Evolutionary conservation across 768 basidiomycete genomes (phyloP), one percentile per base, ranked within the genome.

Genomic region (Lactarius quietus): DNA sequence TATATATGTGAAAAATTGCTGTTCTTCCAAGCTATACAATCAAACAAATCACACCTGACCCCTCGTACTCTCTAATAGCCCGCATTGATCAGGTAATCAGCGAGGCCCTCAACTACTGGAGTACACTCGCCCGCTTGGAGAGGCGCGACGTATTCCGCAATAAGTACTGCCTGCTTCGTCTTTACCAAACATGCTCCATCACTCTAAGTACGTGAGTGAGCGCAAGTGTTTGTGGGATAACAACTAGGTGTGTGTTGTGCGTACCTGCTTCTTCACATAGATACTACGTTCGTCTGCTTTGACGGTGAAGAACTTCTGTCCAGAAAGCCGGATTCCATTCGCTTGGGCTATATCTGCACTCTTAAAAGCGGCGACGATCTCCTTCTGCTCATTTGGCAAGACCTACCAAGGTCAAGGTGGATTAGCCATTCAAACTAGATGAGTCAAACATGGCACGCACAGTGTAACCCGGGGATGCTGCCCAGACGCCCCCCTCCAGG

Each of bases 111-210:
- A 45, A 90, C 90, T 41, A 90, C 68, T 18, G 81, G 72, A 26
- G 85, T 88, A 20, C 83, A 80, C 74, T 95, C 94, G 18, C 78
- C 70, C 2, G 86, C 87, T 73, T 90, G 88, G 45, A 74, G 72
- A 0, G 92, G 92, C 6, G 80, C 78, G 0, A 65, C 65, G 76
- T 96, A 98, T 72, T 88, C 87, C 6, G 85, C 84, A 26, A 97
- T 86, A 59, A 98, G 80, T 62, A 96, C 78, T n/a, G 92, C 93
- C 72, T 91, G 89, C 66, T 82, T 88, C 20, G 93, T 95, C 81
- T 90, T 90, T 55, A 90, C 86, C 64, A 94, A 71, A 35, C 83
- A 71, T 41, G 80, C 84, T 1, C 95, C 95, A 74, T 92, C 85
- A 26, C 81, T 82, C 93, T 95, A 72, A 54, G 12, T 59, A 57